Evolutionary conservation across 345 rosid species (phyloP), one percentile per base, ranked within the genome.

Genomic region (Combretum micranthum): DNA sequence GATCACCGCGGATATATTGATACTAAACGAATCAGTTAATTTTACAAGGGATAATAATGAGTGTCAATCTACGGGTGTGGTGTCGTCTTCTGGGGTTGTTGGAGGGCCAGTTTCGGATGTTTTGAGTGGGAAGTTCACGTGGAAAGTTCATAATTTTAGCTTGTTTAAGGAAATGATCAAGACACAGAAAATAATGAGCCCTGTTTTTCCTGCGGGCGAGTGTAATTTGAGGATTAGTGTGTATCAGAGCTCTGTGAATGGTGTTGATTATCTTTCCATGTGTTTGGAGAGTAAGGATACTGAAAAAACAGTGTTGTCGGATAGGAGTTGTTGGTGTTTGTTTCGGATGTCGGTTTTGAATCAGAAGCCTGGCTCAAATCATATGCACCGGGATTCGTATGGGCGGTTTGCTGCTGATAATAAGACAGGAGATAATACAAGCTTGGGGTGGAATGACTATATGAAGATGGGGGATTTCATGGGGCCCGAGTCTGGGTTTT

Each of bases 141-240:
- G 99, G 99, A 94, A 84, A 59, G 99, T 94, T 9, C 88, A 90
- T 76, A 93, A 93, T 70, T 94, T 94, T 77, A 82, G 96, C 64
- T 69, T 94, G 68, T 94, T 94, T 55, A 87, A 84, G 69, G 99
- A 94, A 14, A 94, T 94, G 99, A 84, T 94, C 0, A 94, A 87
- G 76, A 90, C 96, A 0, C 99, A 90, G 77, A 94, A 94, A 88
- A 85, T 93, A 67, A 87, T 93, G 97, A 93, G 99, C 68, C 96
- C 95, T 4, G 92, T 90, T 43, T 93, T 93, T 56, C 99, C 95
- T 0, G 97, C 97, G 3, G 99, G 99, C 3, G 97, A 94, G 64
- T 94, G 99, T 77, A 87, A 84, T 75, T 20, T 87, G 47, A 80
- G 99, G 72, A 86, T 90, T 45, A 94, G 97, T 69, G 97, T 90